Base-by-base conservation (phyloP, 2,329 filamentous ascomycete species). In the Fusarium oligoseptatum region DNA sequence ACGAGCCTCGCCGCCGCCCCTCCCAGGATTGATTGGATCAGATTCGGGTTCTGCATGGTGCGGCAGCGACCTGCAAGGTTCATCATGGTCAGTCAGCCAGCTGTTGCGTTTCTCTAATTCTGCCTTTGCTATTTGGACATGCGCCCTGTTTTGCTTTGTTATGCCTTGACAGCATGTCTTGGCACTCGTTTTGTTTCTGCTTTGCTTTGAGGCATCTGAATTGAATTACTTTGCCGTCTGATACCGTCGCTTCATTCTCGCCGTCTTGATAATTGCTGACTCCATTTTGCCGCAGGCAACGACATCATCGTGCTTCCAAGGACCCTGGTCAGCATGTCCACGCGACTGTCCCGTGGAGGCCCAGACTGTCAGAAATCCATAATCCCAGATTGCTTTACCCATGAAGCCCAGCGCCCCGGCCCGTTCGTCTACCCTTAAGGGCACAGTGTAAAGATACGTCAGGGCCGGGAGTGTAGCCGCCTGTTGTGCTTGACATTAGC, bases 1-100 rank as follows among this genome's bases (percentile, higher is more conserved):
- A 65, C 67, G 56, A 65, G 48, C 37, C 67, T 72, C 45, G 45
- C 34, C 34, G 43, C 24, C 22, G 34, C 48, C 57, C 22, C 22
- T 29, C 64, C 62, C 61, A 55, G 71, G 66, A 39, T 73, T 74
- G 73, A 74, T 75, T 75, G 71, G 73, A 65, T 66, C 55, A 70
- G 66, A 68, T 36, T 76, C 66, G 67, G 75, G 65, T 71, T 68
- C 66, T 76, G 76, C 75, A 76, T 75, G 71, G 67, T 76, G 73
- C 71, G 71, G 71, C 74, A 72, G 65, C 48, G 24, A 60, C 57
- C 68, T 75, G 73, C 74, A 72, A 67, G 72, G 72, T 74, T 65
- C 64, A 71, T 68, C 55, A 67, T 66, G 67, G 58, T 60, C 63
- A 55, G 58, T 60, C 63, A 55, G 55, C 67, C 45, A 64, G 32